Evolutionary conservation across 352 stramenopile species (phyloP), one percentile per base, ranked within the genome.

Genomic region (Peronospora belbahrii): DNA sequence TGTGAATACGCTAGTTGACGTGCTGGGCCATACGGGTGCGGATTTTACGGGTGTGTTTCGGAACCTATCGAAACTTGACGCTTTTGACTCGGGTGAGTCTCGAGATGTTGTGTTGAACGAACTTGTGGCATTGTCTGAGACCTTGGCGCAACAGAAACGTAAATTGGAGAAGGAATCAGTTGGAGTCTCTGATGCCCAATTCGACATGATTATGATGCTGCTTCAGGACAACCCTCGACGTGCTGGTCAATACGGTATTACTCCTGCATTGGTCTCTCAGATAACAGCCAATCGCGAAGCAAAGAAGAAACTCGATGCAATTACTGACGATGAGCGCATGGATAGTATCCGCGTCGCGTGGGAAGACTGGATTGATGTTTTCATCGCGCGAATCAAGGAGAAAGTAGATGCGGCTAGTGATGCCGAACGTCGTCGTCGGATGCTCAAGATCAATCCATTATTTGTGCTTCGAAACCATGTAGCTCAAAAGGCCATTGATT

Each of bases 401-500:
- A 69, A 86, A 45, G 65, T 43, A 2, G 57, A 76, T 35, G 61
- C 59, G 15, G 40, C 36, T 15, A 57, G 42, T 15, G 67, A 78
- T 48, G 42, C 22, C 3, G 64, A 58, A 11, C 75, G 75, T 22
- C 54, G 56, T 18, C 25, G 49, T 2, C 47, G 36, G 1, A 95
- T 95, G 83, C 55, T 65, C 13, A 28, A 44, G 1, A 67, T 76
- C 4, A 96, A 96, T 46, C 85, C 86, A 0, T 58, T 83, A 46
- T 95, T 85, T 45, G 72, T 95, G 6, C 55, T 95, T 17, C 82
- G 86, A 31, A 96, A 96, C 59, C 84, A 94, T 41, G 77, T 94
- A n/a, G 82, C 76, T 24, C 88, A 97, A 62, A 69, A 67, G 32
- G 83, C 82, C 8, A 96, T 97, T 17, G 78, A 94, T 14, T 69